A percentile compares a stretch with the other conserved stretches of the same genome.
Conservation (phyloP, 495 filamentous ascomycete genomes). For the Lophiostoma macrostomum region DNA sequence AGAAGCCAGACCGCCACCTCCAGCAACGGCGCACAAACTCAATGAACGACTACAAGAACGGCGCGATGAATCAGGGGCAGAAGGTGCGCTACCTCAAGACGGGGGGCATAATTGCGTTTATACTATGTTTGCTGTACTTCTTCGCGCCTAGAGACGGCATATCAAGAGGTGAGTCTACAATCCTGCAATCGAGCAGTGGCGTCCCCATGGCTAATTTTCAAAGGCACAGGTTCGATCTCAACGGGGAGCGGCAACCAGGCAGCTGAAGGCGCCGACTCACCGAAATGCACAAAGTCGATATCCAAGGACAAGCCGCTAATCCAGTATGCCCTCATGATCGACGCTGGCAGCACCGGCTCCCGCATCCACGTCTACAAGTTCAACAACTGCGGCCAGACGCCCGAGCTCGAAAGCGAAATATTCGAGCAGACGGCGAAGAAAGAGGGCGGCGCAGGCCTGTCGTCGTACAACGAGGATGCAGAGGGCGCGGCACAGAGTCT, state of each 20-base stretch:
- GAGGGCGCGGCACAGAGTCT: slow-evolving; percentile 85
- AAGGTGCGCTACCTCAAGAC: slow-evolving; percentile 72
- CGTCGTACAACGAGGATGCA: slow-evolving; percentile 78
- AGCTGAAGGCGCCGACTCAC: slow-evolving; percentile 55
- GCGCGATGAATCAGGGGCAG: slow-evolving; percentile 50
- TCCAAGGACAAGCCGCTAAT: slow-evolving; percentile 86
- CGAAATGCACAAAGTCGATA: slow-evolving; percentile 75
- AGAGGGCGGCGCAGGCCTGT: slow-evolving; percentile 75
- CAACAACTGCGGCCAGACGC: slow-evolving; percentile 94
- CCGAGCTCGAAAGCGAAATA: slow-evolving; percentile 88
- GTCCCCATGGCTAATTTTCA: slow-evolving; percentile 3
- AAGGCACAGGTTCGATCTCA: slow-evolving; percentile 20
- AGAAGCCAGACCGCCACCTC: slow-evolving; percentile 46
- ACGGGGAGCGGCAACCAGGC: slow-evolving; percentile 43
- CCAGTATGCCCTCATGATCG: slow-evolving; percentile 97
- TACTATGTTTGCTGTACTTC: slow-evolving; percentile 74
- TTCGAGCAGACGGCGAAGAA: slow-evolving; percentile 87
- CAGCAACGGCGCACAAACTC: slow-evolving; percentile 20
- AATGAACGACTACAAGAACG: slow-evolving; percentile 43
- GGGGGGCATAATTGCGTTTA: slow-evolving; percentile 68
- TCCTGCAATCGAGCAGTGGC: too few species aligned
- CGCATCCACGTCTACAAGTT: slow-evolving; percentile 98
- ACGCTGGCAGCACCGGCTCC: slow-evolving; percentile 95
- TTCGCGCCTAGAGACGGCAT: slow-evolving; percentile 57
- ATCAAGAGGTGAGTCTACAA: slow-evolving; percentile 26